A percentile compares a stretch with the other conserved stretches of the same genome.
Conservation (phyloP, 345 rosid species). For the Balakata baccata region DNA sequence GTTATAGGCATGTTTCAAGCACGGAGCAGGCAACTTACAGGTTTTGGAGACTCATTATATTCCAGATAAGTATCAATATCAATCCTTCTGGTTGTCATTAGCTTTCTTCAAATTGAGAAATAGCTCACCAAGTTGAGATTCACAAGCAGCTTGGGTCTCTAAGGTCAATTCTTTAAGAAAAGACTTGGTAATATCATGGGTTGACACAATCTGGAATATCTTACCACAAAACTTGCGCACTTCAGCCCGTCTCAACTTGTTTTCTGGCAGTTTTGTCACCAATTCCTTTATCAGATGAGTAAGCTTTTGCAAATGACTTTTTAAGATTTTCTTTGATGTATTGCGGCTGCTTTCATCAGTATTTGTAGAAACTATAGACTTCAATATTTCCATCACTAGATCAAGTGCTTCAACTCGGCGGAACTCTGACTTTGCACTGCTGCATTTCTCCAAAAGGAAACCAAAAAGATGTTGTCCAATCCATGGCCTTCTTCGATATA, state of each 20-base stretch:
- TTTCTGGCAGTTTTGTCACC: constrained; percentile 63
- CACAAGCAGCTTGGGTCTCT: constrained; percentile 60
- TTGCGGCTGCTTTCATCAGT: constrained; percentile 34
- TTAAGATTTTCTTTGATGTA: constrained; percentile 53
- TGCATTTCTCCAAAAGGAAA: constrained; percentile 62
- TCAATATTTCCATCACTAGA: constrained; percentile 61
- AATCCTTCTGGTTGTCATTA: constrained; percentile 3
- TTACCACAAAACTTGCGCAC: constrained; percentile 62
- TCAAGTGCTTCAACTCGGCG: constrained; percentile 84
- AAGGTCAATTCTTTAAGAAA: constrained; percentile 53
- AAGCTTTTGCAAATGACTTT: constrained; percentile 44
- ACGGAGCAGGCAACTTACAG: neutral
- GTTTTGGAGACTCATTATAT: neutral
- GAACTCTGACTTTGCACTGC: constrained; percentile 55
- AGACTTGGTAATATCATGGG: constrained; percentile 47
- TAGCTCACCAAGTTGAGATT: constrained; percentile 58
- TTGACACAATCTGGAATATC: constrained; percentile 53
- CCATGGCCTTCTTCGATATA: constrained; percentile 71
- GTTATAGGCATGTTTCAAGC: neutral
- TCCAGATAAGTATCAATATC: neutral
- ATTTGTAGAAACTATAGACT: constrained; percentile 40
- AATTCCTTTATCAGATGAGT: constrained; percentile 51
- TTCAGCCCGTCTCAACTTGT: constrained; percentile 61
- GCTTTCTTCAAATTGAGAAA: constrained; percentile 53
- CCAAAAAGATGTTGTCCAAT: constrained; percentile 57